A percentile compares a stretch with the other conserved stretches of the same genome.
These are phyloP conservation scores for Hymenoscyphus albidus DNA, from an alignment of 2,329 filamentous ascomycete genomes.

Conservation along the genomic window DNA sequence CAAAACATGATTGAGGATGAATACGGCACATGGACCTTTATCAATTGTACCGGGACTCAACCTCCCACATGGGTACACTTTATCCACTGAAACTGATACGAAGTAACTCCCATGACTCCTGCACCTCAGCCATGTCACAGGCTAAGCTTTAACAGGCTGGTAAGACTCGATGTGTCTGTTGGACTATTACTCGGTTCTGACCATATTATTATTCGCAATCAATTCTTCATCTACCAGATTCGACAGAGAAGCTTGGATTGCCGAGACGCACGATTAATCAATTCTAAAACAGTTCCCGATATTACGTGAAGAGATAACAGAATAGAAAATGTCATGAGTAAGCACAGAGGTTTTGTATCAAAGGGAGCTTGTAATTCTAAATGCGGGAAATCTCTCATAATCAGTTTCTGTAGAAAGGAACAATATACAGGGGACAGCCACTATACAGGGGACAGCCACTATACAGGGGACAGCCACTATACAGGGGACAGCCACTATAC, in stretches of 20 bases:
- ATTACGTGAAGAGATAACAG: neutral
- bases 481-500: no score
- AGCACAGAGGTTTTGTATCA: neutral
- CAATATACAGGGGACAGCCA: neutral
- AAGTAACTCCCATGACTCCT: neutral
- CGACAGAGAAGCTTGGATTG: neutral
- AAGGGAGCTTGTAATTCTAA: neutral
- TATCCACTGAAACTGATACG: neutral
- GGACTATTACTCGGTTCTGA: neutral
- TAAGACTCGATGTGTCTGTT: neutral
- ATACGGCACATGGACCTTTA: neutral
- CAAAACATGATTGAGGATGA: neutral
- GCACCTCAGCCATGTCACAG: neutral
- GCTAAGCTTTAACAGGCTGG: neutral
- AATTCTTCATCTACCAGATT: neutral
- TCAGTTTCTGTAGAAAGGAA: neutral
- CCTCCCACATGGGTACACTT: no score
- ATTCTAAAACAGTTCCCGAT: neutral
- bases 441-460: no score
- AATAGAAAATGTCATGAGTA: neutral
- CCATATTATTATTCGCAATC: neutral
- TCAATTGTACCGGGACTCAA: neutral
- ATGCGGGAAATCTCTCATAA: neutral
- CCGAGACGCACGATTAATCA: neutral
- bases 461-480: no score